These are phyloP conservation scores for Lentinula raphanica DNA, from an alignment of 768 basidiomycete genomes.

Conservation along the genomic window DNA sequence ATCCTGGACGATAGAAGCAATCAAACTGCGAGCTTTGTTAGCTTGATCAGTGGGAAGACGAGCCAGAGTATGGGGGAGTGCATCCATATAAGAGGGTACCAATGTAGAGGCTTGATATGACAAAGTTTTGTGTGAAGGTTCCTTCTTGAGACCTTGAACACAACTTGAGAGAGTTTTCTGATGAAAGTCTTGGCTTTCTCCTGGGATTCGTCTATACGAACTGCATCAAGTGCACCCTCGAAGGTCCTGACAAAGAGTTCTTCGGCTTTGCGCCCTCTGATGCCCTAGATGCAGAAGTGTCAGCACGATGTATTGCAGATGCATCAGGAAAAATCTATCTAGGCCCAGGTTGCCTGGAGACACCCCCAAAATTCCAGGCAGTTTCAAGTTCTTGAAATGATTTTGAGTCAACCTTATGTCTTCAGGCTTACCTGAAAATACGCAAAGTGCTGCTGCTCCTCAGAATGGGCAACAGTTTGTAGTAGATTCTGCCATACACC, in stretches of 20 bases:
- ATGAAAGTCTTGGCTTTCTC: slow-evolving; percentile 68
- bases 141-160: slow-evolving; percentile 67
- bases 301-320: neutral
- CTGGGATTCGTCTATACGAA: slow-evolving; percentile 64
- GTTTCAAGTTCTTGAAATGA: no score
- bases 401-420: no score
- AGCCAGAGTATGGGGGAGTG: slow-evolving; percentile 70
- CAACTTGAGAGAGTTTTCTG: slow-evolving; percentile 57
- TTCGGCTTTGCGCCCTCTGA: slow-evolving; percentile 68
- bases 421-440: slow-evolving; percentile 9
- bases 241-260: slow-evolving; percentile 64
- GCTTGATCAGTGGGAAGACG: slow-evolving; percentile 59
- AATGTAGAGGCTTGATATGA: slow-evolving; percentile 52
- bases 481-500: slow-evolving; percentile 28
- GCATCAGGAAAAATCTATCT: no score
- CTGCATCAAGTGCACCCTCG: slow-evolving; percentile 74
- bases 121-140: slow-evolving; percentile 47
- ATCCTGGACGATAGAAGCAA: slow-evolving; percentile 60
- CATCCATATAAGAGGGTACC: slow-evolving; percentile 72
- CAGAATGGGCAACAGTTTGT: slow-evolving; percentile 11
- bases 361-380: slow-evolving; percentile 43
- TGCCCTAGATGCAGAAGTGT: slow-evolving; percentile 41
- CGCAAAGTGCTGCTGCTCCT: slow-evolving; percentile 11
- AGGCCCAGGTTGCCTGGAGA: no score
- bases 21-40: slow-evolving; percentile 51